Conservation (phyloP, 345 rosid genomes). For the Arabidopsis arenosa region DNA sequence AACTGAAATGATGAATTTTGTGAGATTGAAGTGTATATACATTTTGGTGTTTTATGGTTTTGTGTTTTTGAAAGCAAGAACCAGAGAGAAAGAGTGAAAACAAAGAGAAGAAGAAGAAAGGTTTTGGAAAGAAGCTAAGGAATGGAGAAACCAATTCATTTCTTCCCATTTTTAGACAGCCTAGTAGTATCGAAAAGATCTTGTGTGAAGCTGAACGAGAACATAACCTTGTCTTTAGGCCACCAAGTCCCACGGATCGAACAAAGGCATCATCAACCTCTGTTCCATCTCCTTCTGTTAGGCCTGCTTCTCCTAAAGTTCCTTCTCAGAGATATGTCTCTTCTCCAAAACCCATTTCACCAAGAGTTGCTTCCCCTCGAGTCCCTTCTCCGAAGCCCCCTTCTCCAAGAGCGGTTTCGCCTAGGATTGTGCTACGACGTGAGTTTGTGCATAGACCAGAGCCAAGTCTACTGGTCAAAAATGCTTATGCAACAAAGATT, state of each 20-base stretch:
- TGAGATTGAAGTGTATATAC: conserved; percentile 14
- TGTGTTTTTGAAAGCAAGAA: conserved; percentile 52
- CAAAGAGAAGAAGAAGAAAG: conserved; percentile 81
- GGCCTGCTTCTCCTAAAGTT: conserved; percentile 59
- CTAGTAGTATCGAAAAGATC: conserved; percentile 94
- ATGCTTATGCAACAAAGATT: conserved; percentile 78
- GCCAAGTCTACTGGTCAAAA: conserved; percentile 60
- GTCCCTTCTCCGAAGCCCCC: conserved; percentile 51
- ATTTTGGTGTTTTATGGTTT: conserved; percentile 20
- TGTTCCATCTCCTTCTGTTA: conserved; percentile 39
- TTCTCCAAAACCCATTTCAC: conserved; percentile 57
- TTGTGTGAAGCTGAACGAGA: conserved; percentile 93
- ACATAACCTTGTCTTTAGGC: conserved; percentile 70
- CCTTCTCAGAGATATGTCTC: conserved; percentile 51
- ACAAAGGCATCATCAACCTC: conserved; percentile 52
- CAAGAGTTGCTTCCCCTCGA: conserved; percentile 46
- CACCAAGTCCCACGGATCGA: conserved; percentile 61
- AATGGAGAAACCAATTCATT: conserved; percentile 80
- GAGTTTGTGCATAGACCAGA: conserved; percentile 68
- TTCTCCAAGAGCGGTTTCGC: conserved; percentile 66
- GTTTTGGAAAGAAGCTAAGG: conserved; percentile 59
- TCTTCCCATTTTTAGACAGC: conserved; percentile 79
- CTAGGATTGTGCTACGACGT: conserved; percentile 57
- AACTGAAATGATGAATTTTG: background rate
- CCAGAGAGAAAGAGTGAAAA: conserved; percentile 58